These are phyloP conservation scores for Pittosporum tobira DNA, from an alignment of 129 eudicot species.

Conservation along the genomic window DNA sequence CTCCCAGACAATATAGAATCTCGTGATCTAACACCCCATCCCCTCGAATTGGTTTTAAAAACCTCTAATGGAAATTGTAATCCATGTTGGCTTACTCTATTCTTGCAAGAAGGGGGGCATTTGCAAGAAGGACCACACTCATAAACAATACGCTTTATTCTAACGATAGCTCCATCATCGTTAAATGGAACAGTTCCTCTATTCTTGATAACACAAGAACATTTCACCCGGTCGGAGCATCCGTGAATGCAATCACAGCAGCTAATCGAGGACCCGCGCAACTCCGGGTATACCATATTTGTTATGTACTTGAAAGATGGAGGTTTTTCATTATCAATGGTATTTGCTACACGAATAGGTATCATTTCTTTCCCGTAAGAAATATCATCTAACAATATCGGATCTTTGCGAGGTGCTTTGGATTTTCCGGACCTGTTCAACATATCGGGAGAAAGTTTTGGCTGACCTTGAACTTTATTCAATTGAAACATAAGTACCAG, in stretches of 20 bases:
- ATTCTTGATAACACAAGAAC: conserved; percentile 23
- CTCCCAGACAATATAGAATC: conserved; percentile 23
- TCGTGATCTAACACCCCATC: conserved; percentile 41
- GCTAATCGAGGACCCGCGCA: neutral
- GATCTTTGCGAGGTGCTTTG: neutral
- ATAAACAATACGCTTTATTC: conserved; percentile 15
- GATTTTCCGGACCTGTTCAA: neutral
- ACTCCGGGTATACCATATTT: conserved; percentile 14
- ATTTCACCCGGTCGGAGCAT: conserved; percentile 19
- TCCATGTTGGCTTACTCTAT: conserved; percentile 37
- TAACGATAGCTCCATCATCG: conserved; percentile 12
- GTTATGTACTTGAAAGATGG: conserved; percentile 21
- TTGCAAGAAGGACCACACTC: conserved; percentile 45
- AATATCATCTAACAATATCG: conserved; percentile 14
- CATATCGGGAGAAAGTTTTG: conserved; percentile 1
- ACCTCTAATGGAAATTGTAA: conserved; percentile 23
- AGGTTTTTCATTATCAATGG: conserved; percentile 14
- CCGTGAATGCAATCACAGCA: conserved; percentile 26
- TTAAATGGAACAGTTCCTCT: conserved; percentile 27
- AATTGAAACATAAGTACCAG: conserved; percentile 33
- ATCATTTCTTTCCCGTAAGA: conserved; percentile 28
- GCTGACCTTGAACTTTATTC: conserved; percentile 22
- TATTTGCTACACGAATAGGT: conserved; percentile 20
- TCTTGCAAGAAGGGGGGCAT: conserved; percentile 38
- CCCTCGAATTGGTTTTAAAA: conserved; percentile 24